Base-by-base conservation (phyloP, 192 early-diverging fungal genomes). In the Rhizoclosmatium sp. region DNA sequence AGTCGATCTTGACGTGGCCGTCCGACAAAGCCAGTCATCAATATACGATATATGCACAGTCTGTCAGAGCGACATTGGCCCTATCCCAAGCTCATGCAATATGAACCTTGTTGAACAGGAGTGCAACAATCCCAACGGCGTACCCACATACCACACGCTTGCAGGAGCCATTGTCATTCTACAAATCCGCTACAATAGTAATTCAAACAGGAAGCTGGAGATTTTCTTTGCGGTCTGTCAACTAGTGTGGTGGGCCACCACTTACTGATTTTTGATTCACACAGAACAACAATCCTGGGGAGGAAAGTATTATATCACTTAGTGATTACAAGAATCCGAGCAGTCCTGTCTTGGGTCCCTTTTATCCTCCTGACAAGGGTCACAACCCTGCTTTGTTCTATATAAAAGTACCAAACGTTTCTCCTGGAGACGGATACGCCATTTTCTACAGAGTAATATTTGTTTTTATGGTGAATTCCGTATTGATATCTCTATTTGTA, bases 311-410 rank as follows among this genome's bases (percentile, higher is more conserved):
- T 40, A 12, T 2, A 4, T 47, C 69, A 19, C 39, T 71, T 1
- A 7, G 48, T 9, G 21, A 56, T 31, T 67, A 21, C 39, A 42
- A 31, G 41, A 54, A 67, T 56, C 64, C 61, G 14, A 12, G 31
- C 2, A 51, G 47, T 31, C 65, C 75, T 51, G 9, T 23, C 5
- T n/a, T 31, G 2, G 75, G 65, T 21, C 41, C 72, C 5, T 75
- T 75, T 62, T 75, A 61, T n/a, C 72, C 72, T 5, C 72, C 59
- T 19, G 60, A 75, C 45, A 75, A 75, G 60, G 72, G 72, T 41
- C 59, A 62, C 45, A 62, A n/a, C 23, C 59, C 64, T 4, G 65
- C 23, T 10, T 47, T 42, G 10, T 51, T 76, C 41, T 7, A 10
- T 51, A 49, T 67, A 31, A 61, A 56, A 51, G 45, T 76, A 12